Base-by-base conservation (phyloP, 176 grass and related monocot species). In the Poa annua region DNA sequence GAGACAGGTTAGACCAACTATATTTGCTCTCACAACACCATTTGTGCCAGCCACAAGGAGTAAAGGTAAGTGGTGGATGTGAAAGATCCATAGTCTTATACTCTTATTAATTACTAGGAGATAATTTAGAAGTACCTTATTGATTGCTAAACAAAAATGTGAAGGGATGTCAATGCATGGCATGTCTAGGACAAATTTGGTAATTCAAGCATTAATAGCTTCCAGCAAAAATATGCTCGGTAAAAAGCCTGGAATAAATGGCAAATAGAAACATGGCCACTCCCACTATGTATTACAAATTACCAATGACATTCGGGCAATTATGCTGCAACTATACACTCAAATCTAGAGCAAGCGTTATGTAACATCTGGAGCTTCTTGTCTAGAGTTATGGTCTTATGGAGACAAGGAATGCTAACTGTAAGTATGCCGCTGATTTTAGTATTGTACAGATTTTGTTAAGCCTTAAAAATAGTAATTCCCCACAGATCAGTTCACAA, bases 171-270 rank as follows among this genome's bases (percentile, higher is more conserved):
- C 45, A 54, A 8, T 25, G 49, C 29, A n/a, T 21, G 60, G 36
- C 10, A 45, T 60, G 39, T 57, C 41, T 6, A 63, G 11, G 41
- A 57, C 1, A 35, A 44, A 85, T 47, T 61, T 81, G 39, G 13
- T 60, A 73, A 76, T 66, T 7, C 9, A 71, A 36, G 25, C 16
- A 82, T 29, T 89, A 86, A 69, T 81, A 70, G 53, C 57, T 39
- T 72, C 64, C 20, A 44, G 33, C 16, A 39, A 63, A 80, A 69
- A 25, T 35, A 36, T 19, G 66, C 5, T 24, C 34, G 3, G 75
- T 61, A 60, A 77, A 62, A 75, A 81, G 20, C 35, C 17, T 52
- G 63, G 47, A 66, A 88, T 7, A 73, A 63, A 42, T 83, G 45
- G 36, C 17, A 88, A 51, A 55, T 4, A 52, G 55, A 78, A 88